phyloP scores from a whole-genome alignment of 495 filamentous ascomycete genomes.

The Neurospora pannonica region DNA sequence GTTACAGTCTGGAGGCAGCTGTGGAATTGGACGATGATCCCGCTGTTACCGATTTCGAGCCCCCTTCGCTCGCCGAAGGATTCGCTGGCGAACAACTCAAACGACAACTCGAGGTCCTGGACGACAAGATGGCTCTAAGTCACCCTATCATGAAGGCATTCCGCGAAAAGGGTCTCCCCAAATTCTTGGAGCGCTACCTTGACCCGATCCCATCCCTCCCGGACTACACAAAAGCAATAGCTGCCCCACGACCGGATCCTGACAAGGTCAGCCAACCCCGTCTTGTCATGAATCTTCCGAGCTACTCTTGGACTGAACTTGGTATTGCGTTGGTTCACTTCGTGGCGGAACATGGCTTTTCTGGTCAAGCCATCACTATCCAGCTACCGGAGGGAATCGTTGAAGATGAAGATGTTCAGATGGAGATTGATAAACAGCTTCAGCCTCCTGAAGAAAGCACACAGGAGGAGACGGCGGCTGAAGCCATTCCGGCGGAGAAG shows the following conservation, averaged over 20 bases:
- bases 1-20: conserved; percentile 87
- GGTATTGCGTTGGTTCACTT: conserved; percentile 29
- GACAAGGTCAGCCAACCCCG: conserved; percentile 47
- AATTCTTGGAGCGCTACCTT: conserved; percentile 52
- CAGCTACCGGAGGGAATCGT: conserved; percentile 25
- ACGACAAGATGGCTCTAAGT: conserved; percentile 61
- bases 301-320: conserved; percentile 32
- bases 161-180: conserved; percentile 51
- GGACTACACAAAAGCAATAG: conserved; percentile 32
- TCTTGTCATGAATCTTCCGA: conserved; percentile 29
- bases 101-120: conserved; percentile 52
- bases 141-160: conserved; percentile 58
- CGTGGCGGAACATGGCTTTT: conserved; percentile 19
- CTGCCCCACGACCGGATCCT: conserved; percentile 10
- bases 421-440: conserved; percentile 28
- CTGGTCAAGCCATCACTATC: conserved; percentile 25
- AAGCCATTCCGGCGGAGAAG: conserved; percentile 7
- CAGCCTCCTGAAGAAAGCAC: conserved; percentile 8
- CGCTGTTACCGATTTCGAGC: conserved; percentile 59
- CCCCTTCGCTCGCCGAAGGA: conserved; percentile 74
- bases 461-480: not conserved
- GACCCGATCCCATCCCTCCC: conserved; percentile 76
- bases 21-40: conserved; percentile 76
- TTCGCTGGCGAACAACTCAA: conserved; percentile 74
- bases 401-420: conserved; percentile 26